Evolutionary conservation across 2,329 filamentous ascomycete species (phyloP), one percentile per base, ranked within the genome.

Genomic region (Simplicillium sp.): DNA sequence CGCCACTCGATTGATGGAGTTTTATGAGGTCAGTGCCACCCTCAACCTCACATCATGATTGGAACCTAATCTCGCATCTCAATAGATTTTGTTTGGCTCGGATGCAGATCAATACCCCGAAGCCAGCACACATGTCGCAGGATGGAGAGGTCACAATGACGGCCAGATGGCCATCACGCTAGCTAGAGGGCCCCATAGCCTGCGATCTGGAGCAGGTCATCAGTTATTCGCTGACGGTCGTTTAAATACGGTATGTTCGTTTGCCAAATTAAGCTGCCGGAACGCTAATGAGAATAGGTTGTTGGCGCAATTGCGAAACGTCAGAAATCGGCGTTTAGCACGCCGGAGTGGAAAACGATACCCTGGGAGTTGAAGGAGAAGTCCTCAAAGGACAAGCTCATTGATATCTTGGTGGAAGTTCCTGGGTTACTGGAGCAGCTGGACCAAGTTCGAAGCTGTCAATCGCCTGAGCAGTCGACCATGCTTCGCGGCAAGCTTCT

Each of bases 221-320:
- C 40, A 42, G n/a, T n/a, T 42, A 7, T 42, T 42, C 17, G 40
- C 40, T 4, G 40, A 42, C 29, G 35, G 40, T 14, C 29, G 40
- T 12, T 29, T 42, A n/a, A 42, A 42, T 18, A 42, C 37, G 28
- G 40, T 42, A 32, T 11, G 40, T 38, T 2, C n/a, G 2, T 7
- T 11, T 12, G 6, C 16, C n/a, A 5, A 13, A 15, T 13, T 7
- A 15, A 2, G 12, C 25, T 7, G 11, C 7, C 20, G 8, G 13
- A 17, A 35, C 4, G 17, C 25, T 13, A 29, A 12, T 25, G 12
- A 20, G 1, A 18, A 8, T 16, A 42, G 40, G 18, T 42, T 35
- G 35, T 37, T 32, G 40, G 40, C 13, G 40, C 31, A 9, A 37
- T 42, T 17, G 36, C 40, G 1, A 35, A 14, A 25, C 40, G 40